Conservation (phyloP, 163 green algal species). For the Botryococcus braunii region DNA sequence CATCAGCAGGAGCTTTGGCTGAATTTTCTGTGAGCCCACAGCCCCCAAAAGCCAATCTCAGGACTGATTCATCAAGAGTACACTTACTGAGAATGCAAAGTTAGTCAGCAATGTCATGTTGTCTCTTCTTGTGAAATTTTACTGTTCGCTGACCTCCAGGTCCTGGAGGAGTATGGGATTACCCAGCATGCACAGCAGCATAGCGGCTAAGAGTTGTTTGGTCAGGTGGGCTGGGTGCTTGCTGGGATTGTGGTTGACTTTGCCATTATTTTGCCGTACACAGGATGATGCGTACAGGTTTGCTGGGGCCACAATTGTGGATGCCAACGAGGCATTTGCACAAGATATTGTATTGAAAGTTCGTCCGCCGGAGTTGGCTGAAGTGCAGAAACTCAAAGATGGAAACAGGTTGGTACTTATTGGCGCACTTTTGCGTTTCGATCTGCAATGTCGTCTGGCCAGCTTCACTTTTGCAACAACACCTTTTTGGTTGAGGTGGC, state of each 20-base stretch:
- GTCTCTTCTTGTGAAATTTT: background rate
- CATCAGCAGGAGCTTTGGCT: slow-evolving; percentile 37
- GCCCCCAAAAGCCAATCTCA: too few relatives aligned
- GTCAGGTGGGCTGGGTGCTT: background rate
- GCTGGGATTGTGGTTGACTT: too few relatives aligned
- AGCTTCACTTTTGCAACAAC: background rate
- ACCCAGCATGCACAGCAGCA: background rate
- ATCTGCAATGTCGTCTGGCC: background rate
- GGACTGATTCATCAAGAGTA: slow-evolving; percentile 1
- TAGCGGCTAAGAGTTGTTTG: background rate
- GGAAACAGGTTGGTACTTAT: background rate
- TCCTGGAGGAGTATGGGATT: background rate
- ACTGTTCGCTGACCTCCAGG: background rate
- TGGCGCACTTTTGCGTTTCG: background rate
- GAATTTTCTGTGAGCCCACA: slow-evolving; percentile 35
- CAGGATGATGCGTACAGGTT: slow-evolving; percentile 70
- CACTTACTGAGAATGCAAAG: background rate
- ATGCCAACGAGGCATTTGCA: slow-evolving; percentile 34
- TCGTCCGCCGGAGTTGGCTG: slow-evolving; percentile 40
- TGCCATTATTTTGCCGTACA: background rate
- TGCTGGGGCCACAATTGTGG: slow-evolving; percentile 60
- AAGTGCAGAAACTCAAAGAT: slow-evolving; percentile 16
- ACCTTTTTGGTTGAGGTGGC: background rate
- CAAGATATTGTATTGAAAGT: slow-evolving; percentile 74
- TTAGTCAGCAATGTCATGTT: background rate